Conservation (phyloP, 139 green algal genomes). For the Coccomyxa sp. region DNA sequence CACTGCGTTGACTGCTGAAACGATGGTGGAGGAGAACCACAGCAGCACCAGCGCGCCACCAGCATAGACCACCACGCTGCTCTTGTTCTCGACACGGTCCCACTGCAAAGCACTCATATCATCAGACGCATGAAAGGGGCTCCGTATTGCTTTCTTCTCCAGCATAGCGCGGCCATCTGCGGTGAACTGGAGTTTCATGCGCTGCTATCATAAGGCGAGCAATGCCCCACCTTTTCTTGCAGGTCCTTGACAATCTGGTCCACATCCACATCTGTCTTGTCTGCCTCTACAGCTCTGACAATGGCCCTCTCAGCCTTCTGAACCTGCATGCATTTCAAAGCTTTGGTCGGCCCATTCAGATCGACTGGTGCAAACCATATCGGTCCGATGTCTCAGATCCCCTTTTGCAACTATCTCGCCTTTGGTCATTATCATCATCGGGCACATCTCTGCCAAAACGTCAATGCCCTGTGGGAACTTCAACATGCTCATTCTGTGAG, state of each 20-base stretch:
- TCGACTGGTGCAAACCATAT: too few relatives aligned
- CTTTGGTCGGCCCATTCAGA: too few relatives aligned
- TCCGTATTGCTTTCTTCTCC: background rate
- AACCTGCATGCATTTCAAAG: too few relatives aligned
- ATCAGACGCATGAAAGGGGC: background rate
- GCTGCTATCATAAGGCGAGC: background rate
- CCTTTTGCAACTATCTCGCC: too few relatives aligned
- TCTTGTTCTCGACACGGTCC: conserved; percentile 57
- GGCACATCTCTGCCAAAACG: background rate
- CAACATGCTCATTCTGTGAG: too few relatives aligned
- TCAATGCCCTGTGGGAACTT: too few relatives aligned
- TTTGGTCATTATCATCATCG: too few relatives aligned
- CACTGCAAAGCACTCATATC: conserved; percentile 39
- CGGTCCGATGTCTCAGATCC: too few relatives aligned
- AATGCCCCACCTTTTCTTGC: conserved; percentile 54
- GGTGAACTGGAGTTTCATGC: background rate
- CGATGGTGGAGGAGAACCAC: conserved; percentile 86
- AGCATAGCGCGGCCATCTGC: background rate
- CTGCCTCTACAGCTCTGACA: conserved; percentile 1
- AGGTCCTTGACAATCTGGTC: conserved; percentile 72
- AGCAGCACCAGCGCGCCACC: conserved; percentile 77
- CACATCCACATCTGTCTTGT: conserved; percentile 42
- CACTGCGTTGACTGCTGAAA: conserved; percentile 88
- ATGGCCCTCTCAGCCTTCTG: background rate
- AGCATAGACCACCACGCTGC: conserved; percentile 77